A percentile compares a stretch with the other conserved stretches of the same genome.
Conservation (phyloP, 257 asterid species). For the Plantago ovata region DNA sequence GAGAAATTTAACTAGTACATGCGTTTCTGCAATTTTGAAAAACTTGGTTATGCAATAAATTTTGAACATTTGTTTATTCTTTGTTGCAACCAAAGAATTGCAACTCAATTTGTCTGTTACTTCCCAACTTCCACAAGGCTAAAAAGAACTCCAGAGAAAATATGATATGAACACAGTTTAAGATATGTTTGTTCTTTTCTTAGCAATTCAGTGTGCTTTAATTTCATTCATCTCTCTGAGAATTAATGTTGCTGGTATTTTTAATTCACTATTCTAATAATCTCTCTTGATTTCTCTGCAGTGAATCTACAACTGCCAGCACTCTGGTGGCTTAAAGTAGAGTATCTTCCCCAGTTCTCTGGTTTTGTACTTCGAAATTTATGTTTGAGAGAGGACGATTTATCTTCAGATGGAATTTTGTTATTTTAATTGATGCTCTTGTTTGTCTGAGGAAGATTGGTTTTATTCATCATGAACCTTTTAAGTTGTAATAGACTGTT, state of each 20-base stretch:
- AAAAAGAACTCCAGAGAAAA: too few species aligned
- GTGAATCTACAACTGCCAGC: conserved; percentile 68
- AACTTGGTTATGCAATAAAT: too few species aligned
- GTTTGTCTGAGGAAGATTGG: not conserved
- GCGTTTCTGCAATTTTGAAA: too few species aligned
- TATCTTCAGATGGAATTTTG: conserved; percentile 11
- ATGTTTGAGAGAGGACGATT: conserved; percentile 1
- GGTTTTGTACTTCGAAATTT: conserved; percentile 17
- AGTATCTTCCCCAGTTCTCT: conserved; percentile 2
- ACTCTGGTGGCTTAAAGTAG: conserved; percentile 49
- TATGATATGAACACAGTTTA: not conserved
- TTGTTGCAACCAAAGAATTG: too few species aligned
- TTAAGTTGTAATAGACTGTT: not conserved
- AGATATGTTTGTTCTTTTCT: not conserved
- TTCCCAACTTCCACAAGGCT: too few species aligned
- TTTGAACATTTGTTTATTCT: too few species aligned
- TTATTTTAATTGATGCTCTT: not conserved
- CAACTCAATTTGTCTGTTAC: too few species aligned
- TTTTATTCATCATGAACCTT: conserved; percentile 10
- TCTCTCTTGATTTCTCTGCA: conserved; percentile 22
- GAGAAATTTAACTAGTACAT: too few species aligned
- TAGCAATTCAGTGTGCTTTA: too few species aligned
- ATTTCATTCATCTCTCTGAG: not conserved
- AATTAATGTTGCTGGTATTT: not conserved
- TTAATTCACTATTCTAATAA: not conserved